These are phyloP conservation scores for Calonectria crousiana DNA, from an alignment of 2,329 filamentous ascomycete species.

Conservation along the genomic window DNA sequence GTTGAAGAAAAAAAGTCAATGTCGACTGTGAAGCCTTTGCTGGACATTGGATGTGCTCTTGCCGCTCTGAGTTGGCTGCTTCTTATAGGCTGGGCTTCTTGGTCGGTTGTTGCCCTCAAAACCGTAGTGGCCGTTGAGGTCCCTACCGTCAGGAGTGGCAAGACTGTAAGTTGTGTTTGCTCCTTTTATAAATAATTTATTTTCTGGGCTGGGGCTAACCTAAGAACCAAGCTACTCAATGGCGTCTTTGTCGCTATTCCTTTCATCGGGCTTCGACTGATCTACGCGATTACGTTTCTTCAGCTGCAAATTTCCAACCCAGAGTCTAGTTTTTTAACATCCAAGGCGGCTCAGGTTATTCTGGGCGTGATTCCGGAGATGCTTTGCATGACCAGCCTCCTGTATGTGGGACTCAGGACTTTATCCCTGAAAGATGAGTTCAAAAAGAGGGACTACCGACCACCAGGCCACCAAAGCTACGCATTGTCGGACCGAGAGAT, in stretches of 20 bases:
- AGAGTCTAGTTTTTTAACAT: conserved; percentile 13
- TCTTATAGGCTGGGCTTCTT: conserved; percentile 10
- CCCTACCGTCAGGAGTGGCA: conserved; percentile 8
- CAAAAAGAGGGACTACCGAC: not conserved
- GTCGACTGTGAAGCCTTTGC: conserved; percentile 1
- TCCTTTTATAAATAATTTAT: not conserved
- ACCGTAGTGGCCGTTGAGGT: not conserved
- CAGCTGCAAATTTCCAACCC: conserved; percentile 22
- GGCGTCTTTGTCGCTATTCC: conserved; percentile 3
- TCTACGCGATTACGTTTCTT: conserved; percentile 16
- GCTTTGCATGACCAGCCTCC: not conserved
- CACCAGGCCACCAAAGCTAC: not conserved
- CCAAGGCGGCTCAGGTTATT: conserved; percentile 12
- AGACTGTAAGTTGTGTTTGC: not conserved
- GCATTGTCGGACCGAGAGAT: not conserved
- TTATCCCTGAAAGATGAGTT: conserved; percentile 21
- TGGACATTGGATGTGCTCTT: conserved; percentile 16
- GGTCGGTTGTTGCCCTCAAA: conserved; percentile 5
- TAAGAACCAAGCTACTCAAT: conserved; percentile 1
- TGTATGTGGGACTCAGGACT: conserved; percentile 15
- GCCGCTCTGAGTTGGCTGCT: conserved; percentile 14
- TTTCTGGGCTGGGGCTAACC: not conserved
- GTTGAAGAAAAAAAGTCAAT: not conserved
- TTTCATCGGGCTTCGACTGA: conserved; percentile 3
- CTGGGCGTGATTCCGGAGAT: conserved; percentile 23